Conservation (phyloP, 768 basidiomycete species). For the Dioszegia crocea region DNA sequence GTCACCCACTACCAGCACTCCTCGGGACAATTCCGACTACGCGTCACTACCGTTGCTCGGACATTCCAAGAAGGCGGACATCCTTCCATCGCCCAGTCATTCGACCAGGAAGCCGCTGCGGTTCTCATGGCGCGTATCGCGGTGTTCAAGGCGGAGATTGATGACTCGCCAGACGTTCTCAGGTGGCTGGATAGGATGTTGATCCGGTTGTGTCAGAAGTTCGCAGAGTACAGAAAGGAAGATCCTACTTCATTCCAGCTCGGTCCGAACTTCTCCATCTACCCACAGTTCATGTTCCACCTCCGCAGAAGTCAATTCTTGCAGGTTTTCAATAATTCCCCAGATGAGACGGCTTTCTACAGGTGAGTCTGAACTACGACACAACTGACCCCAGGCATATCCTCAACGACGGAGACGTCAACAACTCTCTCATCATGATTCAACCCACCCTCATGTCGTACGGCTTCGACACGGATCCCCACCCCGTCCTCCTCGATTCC, state of each 20-base stretch:
- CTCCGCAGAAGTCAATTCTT: conserved; percentile 93
- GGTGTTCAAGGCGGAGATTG: conserved; percentile 98
- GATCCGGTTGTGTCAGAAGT: conserved; percentile 96
- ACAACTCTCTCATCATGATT: conserved; percentile 99
- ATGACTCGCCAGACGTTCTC: conserved; percentile 92
- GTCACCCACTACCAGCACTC: conserved; percentile 98
- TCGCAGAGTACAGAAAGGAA: conserved; percentile 97
- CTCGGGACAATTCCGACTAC: conserved; percentile 86
- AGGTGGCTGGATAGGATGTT: conserved; percentile 98
- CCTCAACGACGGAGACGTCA: conserved; percentile 94
- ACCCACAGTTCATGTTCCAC: conserved; percentile 99
- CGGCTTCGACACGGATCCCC: conserved; percentile 77
- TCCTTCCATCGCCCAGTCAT: conserved; percentile 82
- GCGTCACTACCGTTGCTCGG: conserved; percentile 96
- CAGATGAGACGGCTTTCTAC: conserved; percentile 98
- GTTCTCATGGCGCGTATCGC: conserved; percentile 98
- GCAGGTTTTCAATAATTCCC: conserved; percentile 99
- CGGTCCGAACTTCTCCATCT: conserved; percentile 94
- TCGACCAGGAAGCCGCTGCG: conserved; percentile 96
- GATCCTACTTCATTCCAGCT: conserved; percentile 91
- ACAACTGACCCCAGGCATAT: conserved; percentile 62
- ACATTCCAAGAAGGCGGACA: conserved; percentile 98
- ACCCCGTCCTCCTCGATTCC: conserved; percentile 92
- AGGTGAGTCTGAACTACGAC: conserved; percentile 56
- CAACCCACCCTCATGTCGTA: conserved; percentile 99